Conservation (phyloP, 768 basidiomycete species). For the Ramaria rubella region DNA sequence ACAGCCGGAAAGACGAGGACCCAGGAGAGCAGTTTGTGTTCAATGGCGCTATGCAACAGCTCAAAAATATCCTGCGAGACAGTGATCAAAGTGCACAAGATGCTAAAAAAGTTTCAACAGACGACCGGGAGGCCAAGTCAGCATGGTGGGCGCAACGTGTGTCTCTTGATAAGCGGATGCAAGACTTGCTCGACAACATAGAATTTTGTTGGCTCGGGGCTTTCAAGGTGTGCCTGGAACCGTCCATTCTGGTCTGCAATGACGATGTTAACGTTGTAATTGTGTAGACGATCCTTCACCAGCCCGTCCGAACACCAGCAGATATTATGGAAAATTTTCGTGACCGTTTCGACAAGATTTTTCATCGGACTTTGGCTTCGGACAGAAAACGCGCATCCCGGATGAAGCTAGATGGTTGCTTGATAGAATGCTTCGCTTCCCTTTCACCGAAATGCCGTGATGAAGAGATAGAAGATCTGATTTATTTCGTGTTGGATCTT, state of each 20-base stretch:
- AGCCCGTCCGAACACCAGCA: conserved; percentile 34
- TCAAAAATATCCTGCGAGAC: conserved; percentile 70
- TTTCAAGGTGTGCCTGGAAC: conserved; percentile 67
- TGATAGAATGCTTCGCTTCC: conserved; percentile 83
- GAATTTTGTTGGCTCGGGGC: conserved; percentile 97
- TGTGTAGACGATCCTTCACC: conserved; percentile 57
- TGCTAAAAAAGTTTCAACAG: conserved; percentile 60
- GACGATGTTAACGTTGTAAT: neutral
- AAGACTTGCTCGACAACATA: conserved; percentile 70
- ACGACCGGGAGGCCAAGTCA: conserved; percentile 55
- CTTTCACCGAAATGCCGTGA: conserved; percentile 77
- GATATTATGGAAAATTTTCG: conserved; percentile 53
- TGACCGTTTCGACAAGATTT: conserved; percentile 65
- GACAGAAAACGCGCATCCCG: conserved; percentile 53
- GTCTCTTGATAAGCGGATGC: conserved; percentile 69
- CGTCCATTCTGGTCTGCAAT: neutral
- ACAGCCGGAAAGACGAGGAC: conserved; percentile 69
- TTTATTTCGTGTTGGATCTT: conserved; percentile 89
- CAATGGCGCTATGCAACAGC: conserved; percentile 63
- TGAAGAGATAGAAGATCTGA: conserved; percentile 92
- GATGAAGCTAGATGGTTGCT: conserved; percentile 58
- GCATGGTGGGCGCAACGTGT: conserved; percentile 85
- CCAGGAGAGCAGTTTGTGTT: conserved; percentile 69
- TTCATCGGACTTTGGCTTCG: conserved; percentile 54
- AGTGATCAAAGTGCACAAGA: conserved; percentile 72